Base-by-base conservation (phyloP, 495 filamentous ascomycete genomes). In the Neurospora intermedia region DNA sequence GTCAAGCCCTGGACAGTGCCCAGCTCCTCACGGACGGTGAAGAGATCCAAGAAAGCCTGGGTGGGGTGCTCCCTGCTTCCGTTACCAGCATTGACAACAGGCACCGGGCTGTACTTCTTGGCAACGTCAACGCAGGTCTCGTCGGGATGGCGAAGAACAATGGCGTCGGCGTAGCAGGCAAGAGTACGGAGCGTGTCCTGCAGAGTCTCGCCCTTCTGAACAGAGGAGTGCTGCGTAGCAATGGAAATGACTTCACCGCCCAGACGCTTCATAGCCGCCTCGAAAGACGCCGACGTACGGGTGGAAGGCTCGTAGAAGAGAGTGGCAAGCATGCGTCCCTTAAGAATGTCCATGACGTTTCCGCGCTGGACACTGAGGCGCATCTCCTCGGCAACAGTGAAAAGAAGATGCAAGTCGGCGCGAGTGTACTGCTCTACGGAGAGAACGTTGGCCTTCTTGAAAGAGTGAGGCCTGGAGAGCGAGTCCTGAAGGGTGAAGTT, bases 281-380 rank as follows among this genome's bases (percentile, higher is more conserved):
- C 96, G 77, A 99, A 99, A 35, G 96, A 99, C 66, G 93, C 90
- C 18, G 95, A 98, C 13, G 96, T 99, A 42, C 96, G 89, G 7
- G 96, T 99, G 1, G 94, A 98, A 4, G 96, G 95, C 85, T 99
- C 96, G 83, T 92, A 99, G 89, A 99, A 99, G 84, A 98, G 89
- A 2, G 92, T 94, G 84, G 89, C 91, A 38, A 99, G 88, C 38
- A 98, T 84, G 54, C 91, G 89, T 42, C 94, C 94, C 77, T 91
- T 93, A 71, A 99, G 88, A 70, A 97, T 86, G 74, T 94, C 91
- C 74, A 99, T 88, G 39, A 95, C 90, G 71, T 96, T 96, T 76
- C 97, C 90, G 43, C 94, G 90, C 81, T 97, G 90, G 31, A 97
- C 96, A 69, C 93, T 94, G 20, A 97, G 87, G 20, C 94, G 91